These are phyloP conservation scores for Aplosporella prunicola DNA, from an alignment of 2,329 filamentous ascomycete species.

Conservation along the genomic window DNA sequence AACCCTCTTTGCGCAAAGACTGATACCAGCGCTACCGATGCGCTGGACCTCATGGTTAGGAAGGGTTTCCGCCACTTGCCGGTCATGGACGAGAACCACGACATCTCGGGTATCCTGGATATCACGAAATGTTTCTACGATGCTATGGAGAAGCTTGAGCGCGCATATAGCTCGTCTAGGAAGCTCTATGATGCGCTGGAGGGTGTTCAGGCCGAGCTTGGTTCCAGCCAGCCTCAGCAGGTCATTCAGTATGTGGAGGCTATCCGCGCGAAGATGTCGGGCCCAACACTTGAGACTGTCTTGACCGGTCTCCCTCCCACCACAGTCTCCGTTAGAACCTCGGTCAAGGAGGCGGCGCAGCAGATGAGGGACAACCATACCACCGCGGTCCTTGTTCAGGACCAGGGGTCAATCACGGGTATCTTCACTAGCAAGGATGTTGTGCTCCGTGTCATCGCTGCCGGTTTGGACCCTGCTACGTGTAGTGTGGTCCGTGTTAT, in stretches of 20 bases:
- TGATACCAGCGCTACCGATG: conserved; percentile 95
- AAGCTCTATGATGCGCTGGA: conserved; percentile 96
- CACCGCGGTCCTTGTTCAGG: conserved; percentile 89
- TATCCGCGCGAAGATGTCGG: conserved; percentile 91
- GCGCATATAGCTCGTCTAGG: conserved; percentile 93
- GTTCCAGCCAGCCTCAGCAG: conserved; percentile 91
- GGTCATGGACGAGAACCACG: conserved; percentile 99
- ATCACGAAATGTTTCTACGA: conserved; percentile 99
- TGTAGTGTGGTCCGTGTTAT: conserved; percentile 98
- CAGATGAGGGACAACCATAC: conserved; percentile 99
- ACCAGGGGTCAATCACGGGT: conserved; percentile 93
- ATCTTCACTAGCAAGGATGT: conserved; percentile 99
- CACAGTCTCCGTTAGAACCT: conserved; percentile 90
- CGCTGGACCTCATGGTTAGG: conserved; percentile 92
- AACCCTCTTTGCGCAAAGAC: conserved; percentile 96
- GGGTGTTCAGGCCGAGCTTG: conserved; percentile 93
- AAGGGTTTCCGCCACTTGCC: conserved; percentile 97
- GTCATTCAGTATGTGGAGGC: conserved; percentile 99
- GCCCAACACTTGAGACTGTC: conserved; percentile 89
- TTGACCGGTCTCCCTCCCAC: conserved; percentile 84
- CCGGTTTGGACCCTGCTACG: conserved; percentile 82
- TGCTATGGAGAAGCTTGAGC: conserved; percentile 98
- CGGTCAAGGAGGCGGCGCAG: conserved; percentile 88
- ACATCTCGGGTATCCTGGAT: conserved; percentile 94
- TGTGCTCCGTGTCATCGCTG: conserved; percentile 92